phyloP scores from a whole-genome alignment of 305 asterid genomes.

The Fraxinus sp. region DNA sequence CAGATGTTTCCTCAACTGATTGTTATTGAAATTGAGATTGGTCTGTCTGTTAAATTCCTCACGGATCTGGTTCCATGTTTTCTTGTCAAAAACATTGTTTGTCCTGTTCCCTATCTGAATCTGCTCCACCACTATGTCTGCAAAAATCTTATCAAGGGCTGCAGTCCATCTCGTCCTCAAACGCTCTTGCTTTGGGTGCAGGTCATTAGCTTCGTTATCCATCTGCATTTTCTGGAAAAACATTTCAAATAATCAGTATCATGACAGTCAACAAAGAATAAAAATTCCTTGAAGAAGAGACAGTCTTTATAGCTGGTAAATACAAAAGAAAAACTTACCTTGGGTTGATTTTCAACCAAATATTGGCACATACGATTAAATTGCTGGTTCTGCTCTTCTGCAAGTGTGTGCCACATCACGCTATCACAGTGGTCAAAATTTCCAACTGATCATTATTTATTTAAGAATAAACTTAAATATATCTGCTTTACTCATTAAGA shows the following conservation, averaged over 20 bases:
- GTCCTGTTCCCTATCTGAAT: slow-evolving; percentile 72
- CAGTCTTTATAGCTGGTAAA: slow-evolving; percentile 3
- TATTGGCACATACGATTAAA: slow-evolving; percentile 43
- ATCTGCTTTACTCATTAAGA: neutral
- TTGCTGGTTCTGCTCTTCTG: slow-evolving; percentile 51
- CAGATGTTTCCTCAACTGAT: slow-evolving; percentile 84
- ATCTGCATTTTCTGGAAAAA: slow-evolving; percentile 41
- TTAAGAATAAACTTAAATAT: slow-evolving; percentile 12
- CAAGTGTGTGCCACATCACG: slow-evolving; percentile 57
- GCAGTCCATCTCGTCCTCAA: slow-evolving; percentile 92
- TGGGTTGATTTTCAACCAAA: slow-evolving; percentile 41
- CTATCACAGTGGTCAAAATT: slow-evolving; percentile 2
- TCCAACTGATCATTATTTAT: slow-evolving; percentile 21
- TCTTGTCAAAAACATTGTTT: slow-evolving; percentile 83
- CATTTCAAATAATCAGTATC: neutral
- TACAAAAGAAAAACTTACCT: slow-evolving; percentile 25
- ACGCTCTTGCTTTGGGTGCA: slow-evolving; percentile 80
- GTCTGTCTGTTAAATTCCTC: slow-evolving; percentile 72
- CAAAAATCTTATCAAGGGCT: slow-evolving; percentile 70
- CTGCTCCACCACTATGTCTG: slow-evolving; percentile 80
- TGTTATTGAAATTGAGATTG: slow-evolving; percentile 72
- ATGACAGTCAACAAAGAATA: neutral
- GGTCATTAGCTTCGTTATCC: slow-evolving; percentile 63
- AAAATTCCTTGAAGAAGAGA: neutral
- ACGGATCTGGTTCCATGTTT: slow-evolving; percentile 81